These are phyloP conservation scores for Diplodia corticola DNA, from an alignment of 2,329 filamentous ascomycete species.

Conservation along the genomic window DNA sequence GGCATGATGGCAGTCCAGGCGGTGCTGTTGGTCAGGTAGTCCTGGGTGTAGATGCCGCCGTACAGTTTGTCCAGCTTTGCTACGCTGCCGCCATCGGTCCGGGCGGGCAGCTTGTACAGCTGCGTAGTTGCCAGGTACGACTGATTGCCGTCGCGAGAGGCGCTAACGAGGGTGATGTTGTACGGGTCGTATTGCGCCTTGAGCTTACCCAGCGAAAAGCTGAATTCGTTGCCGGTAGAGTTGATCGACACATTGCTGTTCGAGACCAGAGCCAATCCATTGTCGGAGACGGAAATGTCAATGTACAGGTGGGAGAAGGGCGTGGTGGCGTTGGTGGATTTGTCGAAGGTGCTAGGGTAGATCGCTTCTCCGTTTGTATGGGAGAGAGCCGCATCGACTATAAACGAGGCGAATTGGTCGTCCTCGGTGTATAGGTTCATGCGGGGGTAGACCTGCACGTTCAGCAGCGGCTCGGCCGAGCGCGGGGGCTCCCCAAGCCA, in stretches of 20 bases:
- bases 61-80: conserved; percentile 51
- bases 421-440: conserved; percentile 52
- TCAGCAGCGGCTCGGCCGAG: conserved; percentile 42
- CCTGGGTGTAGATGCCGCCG: conserved; percentile 45
- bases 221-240: conserved; percentile 39
- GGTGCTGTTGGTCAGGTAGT: conserved; percentile 27
- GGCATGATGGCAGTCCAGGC: conserved; percentile 47
- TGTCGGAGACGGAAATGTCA: conserved; percentile 30
- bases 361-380: conserved; percentile 50
- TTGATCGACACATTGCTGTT: conserved; percentile 38
- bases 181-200: conserved; percentile 40
- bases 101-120: conserved; percentile 45
- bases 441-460: conserved; percentile 49
- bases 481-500: conserved; percentile 44
- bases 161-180: conserved; percentile 38
- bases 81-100: conserved; percentile 46
- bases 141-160: conserved; percentile 33
- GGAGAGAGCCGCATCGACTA: conserved; percentile 59
- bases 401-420: conserved; percentile 46
- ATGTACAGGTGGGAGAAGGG: conserved; percentile 34
- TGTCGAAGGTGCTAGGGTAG: conserved; percentile 26
- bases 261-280: conserved; percentile 30
- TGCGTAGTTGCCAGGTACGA: conserved; percentile 40
- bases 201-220: conserved; percentile 38
- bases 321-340: conserved; percentile 19